Percentiles rank a stretch among this genome's conserved stretches.
These are phyloP conservation scores for Aspergillus brasiliensis DNA, from an alignment of 2,329 filamentous ascomycete genomes.

Conservation along the genomic window DNA sequence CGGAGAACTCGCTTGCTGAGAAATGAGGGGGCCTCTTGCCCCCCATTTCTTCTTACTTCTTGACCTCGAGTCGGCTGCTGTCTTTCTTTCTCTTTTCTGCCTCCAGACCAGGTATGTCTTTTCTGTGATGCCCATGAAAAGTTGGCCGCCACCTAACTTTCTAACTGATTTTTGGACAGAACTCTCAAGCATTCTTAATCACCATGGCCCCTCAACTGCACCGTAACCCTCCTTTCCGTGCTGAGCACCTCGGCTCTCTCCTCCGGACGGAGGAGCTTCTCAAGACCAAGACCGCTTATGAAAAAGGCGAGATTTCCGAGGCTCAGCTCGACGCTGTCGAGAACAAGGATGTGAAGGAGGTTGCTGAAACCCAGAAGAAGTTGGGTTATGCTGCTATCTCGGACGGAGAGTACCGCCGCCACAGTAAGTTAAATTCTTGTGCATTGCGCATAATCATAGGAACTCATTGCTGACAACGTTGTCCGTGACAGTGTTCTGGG, in stretches of 20 bases:
- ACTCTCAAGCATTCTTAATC: background rate
- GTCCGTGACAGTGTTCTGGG: slow-evolving; percentile 54
- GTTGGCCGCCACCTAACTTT: background rate
- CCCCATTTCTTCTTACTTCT: background rate
- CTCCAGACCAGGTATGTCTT: background rate
- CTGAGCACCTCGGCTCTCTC: slow-evolving; percentile 72
- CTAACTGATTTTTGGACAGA: background rate
- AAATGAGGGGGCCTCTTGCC: background rate
- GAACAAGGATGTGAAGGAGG: slow-evolving; percentile 64
- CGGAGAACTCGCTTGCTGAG: background rate
- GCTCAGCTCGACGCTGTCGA: slow-evolving; percentile 65
- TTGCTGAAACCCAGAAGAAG: slow-evolving; percentile 66
- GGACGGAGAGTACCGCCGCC: slow-evolving; percentile 66
- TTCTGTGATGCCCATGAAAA: background rate
- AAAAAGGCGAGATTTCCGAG: slow-evolving; percentile 57
- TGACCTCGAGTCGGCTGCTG: background rate
- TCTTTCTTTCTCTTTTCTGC: background rate
- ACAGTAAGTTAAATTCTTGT: slow-evolving; percentile 34
- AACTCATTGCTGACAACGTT: background rate
- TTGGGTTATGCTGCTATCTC: slow-evolving; percentile 65
- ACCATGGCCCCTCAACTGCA: slow-evolving; percentile 37
- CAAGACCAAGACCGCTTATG: slow-evolving; percentile 57
- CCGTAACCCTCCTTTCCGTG: slow-evolving; percentile 64
- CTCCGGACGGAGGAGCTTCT: slow-evolving; percentile 66
- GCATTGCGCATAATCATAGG: background rate